These are phyloP conservation scores for Cyberlindnera xylosilytica DNA, from an alignment of 805 yeast species.

Conservation along the genomic window DNA sequence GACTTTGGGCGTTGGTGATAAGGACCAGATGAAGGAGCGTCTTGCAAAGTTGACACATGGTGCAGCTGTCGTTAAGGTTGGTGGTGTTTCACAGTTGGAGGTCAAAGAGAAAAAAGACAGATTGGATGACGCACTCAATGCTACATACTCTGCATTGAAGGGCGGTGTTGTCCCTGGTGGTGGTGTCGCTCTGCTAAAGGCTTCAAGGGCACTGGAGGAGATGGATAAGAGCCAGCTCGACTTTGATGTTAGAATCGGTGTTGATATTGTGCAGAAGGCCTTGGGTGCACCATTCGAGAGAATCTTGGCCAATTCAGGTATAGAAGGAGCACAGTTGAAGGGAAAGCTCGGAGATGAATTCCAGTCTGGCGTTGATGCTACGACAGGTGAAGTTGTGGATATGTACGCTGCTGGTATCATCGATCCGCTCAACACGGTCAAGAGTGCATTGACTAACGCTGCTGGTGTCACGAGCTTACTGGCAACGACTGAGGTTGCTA, in stretches of 20 bases:
- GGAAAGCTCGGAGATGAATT: conserved; percentile 45
- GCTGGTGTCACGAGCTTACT: conserved; percentile 95
- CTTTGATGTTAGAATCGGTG: conserved; percentile 95
- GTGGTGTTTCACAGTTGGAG: conserved; percentile 96
- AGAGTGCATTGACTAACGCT: conserved; percentile 93
- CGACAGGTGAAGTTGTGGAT: conserved; percentile 91
- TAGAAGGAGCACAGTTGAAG: conserved; percentile 76
- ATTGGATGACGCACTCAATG: conserved; percentile 96
- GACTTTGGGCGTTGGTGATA: conserved; percentile 80
- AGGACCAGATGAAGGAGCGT: conserved; percentile 95
- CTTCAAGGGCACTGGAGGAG: conserved; percentile 71
- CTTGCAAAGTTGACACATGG: conserved; percentile 96
- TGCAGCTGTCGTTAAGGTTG: conserved; percentile 97
- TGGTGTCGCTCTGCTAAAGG: conserved; percentile 96
- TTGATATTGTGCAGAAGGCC: conserved; percentile 87
- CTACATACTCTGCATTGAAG: conserved; percentile 98
- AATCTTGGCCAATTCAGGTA: conserved; percentile 95
- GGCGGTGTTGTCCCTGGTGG: conserved; percentile 99
- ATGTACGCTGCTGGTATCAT: conserved; percentile 97
- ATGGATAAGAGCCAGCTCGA: conserved; percentile 37
- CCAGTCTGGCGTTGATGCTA: conserved; percentile 87
- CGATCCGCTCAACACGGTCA: conserved; percentile 97
- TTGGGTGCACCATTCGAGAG: conserved; percentile 94
- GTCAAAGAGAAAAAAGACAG: conserved; percentile 99
- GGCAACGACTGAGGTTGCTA: conserved; percentile 98